Base-by-base conservation (phyloP, 345 rosid genomes). In the Citrus inodora region DNA sequence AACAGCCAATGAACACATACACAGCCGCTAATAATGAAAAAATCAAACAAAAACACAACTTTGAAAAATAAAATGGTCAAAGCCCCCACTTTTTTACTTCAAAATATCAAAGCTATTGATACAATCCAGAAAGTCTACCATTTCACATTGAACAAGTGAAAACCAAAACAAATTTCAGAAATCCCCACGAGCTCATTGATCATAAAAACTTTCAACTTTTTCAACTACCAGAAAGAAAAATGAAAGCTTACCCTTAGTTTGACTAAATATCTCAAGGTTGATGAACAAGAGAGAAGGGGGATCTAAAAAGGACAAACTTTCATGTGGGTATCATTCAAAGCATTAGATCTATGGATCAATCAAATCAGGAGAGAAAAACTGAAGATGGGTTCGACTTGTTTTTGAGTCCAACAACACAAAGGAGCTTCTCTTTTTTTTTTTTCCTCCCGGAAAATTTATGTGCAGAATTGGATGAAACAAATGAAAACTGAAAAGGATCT, bases 281-380 rank as follows among this genome's bases (percentile, higher is more conserved):
- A n/a, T 32, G 81, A 51, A 21, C 77, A 78, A 71, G 70, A 53
- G 21, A 53, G 21, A 53, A 77, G n/a, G 60, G 83, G 78, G 86
- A 86, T 80, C 83, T 80, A 68, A 75, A 63, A 66, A 48, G 80
- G 73, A 70, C 78, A 71, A 61, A 83, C 75, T 51, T 83, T 78
- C 88, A 81, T 61, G 76, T 25, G 82, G 83, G 81, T 25, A 32
- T 66, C 68, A 62, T 72, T 76, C 78, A 77, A 69, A 60, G 72
- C 77, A 74, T 77, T 76, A 90, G 93, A 92, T 88, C 94, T 90
- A 80, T 80, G 85, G 88, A 89, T 85, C 91, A 84, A 82, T 74
- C 82, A 80, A 79, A 76, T 69, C 67, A 67, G 58, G 7, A 68
- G 1, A 70, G 63, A 76, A 11, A 73, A 80, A 59, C 73, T 5